These are phyloP conservation scores for Amanita rubescens DNA, from an alignment of 768 basidiomycete genomes.

Conservation along the genomic window DNA sequence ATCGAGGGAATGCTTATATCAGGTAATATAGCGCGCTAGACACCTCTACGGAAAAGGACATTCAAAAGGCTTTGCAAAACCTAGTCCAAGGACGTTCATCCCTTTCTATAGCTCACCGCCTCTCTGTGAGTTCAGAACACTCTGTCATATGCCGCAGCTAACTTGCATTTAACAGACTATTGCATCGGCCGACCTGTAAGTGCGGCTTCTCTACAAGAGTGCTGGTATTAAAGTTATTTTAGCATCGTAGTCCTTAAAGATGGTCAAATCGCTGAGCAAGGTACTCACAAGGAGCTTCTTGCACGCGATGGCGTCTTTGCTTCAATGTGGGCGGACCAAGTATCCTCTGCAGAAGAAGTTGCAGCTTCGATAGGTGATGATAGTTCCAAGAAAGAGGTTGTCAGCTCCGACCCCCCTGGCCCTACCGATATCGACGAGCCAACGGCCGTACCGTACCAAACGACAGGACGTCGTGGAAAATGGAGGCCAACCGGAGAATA, in stretches of 20 bases:
- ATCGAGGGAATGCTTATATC: neutral
- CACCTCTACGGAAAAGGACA: slow-evolving; percentile 85
- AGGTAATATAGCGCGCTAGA: slow-evolving; percentile 59
- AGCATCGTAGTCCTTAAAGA: slow-evolving; percentile 90
- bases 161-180: slow-evolving; percentile 33
- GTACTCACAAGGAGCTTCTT: slow-evolving; percentile 72
- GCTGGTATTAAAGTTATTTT: slow-evolving; percentile 8
- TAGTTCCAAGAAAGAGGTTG: slow-evolving; percentile 30
- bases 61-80: slow-evolving; percentile 81
- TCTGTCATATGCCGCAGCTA: slow-evolving; percentile 11
- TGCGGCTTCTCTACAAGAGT: neutral
- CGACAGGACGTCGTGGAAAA: slow-evolving; percentile 5
- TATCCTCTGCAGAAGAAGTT: slow-evolving; percentile 54
- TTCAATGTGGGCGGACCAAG: slow-evolving; percentile 84
- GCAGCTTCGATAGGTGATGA: slow-evolving; percentile 29
- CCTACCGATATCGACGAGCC: slow-evolving; percentile 1
- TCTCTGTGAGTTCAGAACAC: slow-evolving; percentile 46
- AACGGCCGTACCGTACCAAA: neutral
- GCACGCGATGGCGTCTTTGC: slow-evolving; percentile 68
- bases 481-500: neutral
- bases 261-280: slow-evolving; percentile 81
- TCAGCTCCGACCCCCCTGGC: slow-evolving; percentile 24
- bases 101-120: slow-evolving; percentile 72
- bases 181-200: slow-evolving; percentile 55
- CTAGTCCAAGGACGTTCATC: slow-evolving; percentile 68